Conservation (phyloP, 2,329 filamentous ascomycete genomes). For the Davidsoniella neocaledoniae region DNA sequence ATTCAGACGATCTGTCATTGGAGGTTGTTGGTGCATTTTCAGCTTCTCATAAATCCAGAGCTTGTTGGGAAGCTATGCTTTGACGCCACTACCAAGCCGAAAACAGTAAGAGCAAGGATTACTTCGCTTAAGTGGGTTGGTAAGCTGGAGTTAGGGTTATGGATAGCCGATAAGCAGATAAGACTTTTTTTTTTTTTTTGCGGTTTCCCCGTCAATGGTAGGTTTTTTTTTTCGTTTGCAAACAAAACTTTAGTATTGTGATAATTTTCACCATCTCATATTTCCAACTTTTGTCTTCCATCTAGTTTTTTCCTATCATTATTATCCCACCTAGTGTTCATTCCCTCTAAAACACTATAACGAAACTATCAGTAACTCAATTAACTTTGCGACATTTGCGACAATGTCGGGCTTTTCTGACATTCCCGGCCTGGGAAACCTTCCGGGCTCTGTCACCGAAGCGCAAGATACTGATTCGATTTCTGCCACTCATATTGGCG, state of each 20-base stretch:
- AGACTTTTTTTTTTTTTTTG: conserved; percentile 10
- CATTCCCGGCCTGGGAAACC: conserved; percentile 8
- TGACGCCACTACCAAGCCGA: no score
- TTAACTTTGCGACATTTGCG: background rate
- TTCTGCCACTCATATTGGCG: background rate
- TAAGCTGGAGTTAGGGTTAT: no score
- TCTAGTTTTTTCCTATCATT: background rate
- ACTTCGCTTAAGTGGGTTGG: no score
- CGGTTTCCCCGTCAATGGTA: conserved; percentile 5
- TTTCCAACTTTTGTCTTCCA: no score
- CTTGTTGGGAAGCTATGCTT: no score
- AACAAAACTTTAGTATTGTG: background rate
- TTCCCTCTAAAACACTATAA: background rate
- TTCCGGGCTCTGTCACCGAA: background rate
- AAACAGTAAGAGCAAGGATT: no score
- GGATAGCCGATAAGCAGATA: conserved; percentile 7
- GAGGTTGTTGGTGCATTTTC: no score
- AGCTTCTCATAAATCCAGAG: no score
- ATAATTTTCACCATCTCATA: background rate
- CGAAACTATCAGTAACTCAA: background rate
- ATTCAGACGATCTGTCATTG: no score
- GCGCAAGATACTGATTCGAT: background rate
- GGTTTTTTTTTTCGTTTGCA: background rate
- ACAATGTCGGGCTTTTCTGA: conserved; percentile 1
- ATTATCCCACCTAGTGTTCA: background rate